Evolutionary conservation across 176 grass and related monocot species (phyloP), one percentile per base, ranked within the genome.

Genomic region (Bothriochloa decipiens): DNA sequence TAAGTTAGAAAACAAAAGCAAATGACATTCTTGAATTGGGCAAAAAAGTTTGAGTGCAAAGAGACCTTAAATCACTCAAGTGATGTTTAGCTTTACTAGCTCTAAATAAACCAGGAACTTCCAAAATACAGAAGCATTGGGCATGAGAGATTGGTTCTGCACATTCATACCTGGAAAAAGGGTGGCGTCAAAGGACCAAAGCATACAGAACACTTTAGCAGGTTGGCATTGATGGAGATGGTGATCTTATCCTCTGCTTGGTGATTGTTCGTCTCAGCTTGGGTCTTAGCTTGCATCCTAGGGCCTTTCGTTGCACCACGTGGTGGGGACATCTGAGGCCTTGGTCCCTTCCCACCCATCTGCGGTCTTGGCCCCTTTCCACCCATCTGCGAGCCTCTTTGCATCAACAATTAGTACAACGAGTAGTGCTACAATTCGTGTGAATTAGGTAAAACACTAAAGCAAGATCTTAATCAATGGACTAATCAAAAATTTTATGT

Each of bases 181-280:
- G 77, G 77, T 0, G 41, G 4, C 0, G 11, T 33, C 77, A 80
- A 8, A 22, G 77, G 10, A 2, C 41, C 62, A 1, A 7, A 49
- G 29, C 77, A 80, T 7, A 80, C 77, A 22, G 26, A 7, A 18
- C 77, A 80, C 8, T 80, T 6, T 17, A 66, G 27, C 11, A 80
- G 61, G 9, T 66, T 11, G 1, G 62, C 4, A 8, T 49, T 16
- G 5, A 80, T 25, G 26, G 40, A 0, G 26, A 67, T 62, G 1
- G 17, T 66, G 61, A 80, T 67, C 77, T 47, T 66, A 10, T 67
- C 7, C 7, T 50, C 41, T 0, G 3, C 26, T 27, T 14, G 70
- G 16, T 2, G 42, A 2, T 32, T 41, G 41, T 16, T 66, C 27
- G 26, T 28, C 9, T 41, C 4, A 1, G 26, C 32, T 23, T 0